Evolutionary conservation across 2,329 filamentous ascomycete species (phyloP).

Genomic region (Plenodomus lindquistii): DNA sequence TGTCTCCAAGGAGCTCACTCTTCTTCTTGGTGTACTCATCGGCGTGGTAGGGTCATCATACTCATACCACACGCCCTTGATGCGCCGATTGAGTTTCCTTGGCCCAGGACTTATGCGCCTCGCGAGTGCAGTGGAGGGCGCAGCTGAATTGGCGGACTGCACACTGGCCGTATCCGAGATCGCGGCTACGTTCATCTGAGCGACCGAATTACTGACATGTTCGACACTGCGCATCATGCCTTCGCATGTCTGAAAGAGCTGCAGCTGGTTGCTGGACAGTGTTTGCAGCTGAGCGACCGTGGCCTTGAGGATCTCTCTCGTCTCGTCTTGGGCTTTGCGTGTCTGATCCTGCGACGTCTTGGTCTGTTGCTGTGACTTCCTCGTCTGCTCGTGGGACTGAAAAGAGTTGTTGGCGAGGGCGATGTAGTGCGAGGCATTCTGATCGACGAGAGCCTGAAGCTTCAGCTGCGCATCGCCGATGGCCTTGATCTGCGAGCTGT

Average conservation of each 20-base stretch:
- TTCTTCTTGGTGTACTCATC: constrained; percentile 14
- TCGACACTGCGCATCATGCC: constrained; percentile 37
- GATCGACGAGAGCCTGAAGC: constrained; percentile 33
- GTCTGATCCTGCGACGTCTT: constrained; percentile 4
- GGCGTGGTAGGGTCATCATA: constrained; percentile 28
- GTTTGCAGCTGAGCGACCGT: constrained; percentile 34
- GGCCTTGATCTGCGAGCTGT: constrained; percentile 39
- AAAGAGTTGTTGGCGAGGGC: constrained; percentile 40
- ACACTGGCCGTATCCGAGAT: constrained; percentile 21
- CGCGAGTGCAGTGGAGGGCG: constrained; percentile 15
- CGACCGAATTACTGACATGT: constrained; percentile 20
- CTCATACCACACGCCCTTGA: constrained; percentile 45
- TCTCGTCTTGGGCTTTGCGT: constrained; percentile 26
- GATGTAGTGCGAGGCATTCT: constrained; percentile 43
- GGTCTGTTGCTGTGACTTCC: constrained; percentile 31
- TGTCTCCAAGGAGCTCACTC: constrained; percentile 23
- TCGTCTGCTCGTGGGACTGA: constrained; percentile 32
- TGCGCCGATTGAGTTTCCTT: constrained; percentile 37
- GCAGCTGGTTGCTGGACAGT: constrained; percentile 31
- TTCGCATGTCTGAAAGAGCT: constrained; percentile 34
- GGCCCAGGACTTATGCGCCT: constrained; percentile 34
- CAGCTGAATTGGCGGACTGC: constrained; percentile 7
- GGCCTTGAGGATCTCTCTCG: constrained; percentile 29
- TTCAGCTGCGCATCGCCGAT: constrained; percentile 37
- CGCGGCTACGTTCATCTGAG: constrained; percentile 14